phyloP scores from a whole-genome alignment of 306 rosid species.

The Acmispon strigosus region DNA sequence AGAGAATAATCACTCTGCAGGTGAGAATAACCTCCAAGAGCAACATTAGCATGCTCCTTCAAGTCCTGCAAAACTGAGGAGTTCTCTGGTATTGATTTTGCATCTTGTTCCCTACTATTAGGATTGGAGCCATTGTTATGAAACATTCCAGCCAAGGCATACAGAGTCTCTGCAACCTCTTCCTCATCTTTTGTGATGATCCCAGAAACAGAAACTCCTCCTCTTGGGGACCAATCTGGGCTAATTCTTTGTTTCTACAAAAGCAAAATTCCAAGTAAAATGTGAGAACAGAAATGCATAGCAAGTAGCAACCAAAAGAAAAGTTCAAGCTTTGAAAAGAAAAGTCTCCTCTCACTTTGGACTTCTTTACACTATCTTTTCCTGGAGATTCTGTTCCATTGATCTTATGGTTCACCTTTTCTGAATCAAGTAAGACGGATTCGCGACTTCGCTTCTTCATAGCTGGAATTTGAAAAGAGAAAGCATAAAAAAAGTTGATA shows the following conservation, averaged over 20 bases:
- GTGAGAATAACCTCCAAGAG: slow-evolving; percentile 46
- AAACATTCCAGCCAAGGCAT: slow-evolving; percentile 79
- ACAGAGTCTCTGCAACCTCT: slow-evolving; percentile 80
- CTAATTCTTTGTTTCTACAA: slow-evolving; percentile 42
- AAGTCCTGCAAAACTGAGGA: slow-evolving; percentile 28
- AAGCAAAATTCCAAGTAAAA: slow-evolving; percentile 26
- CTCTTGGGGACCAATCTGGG: slow-evolving; percentile 24
- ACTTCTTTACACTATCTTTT: slow-evolving; percentile 37
- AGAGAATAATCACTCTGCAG: background rate
- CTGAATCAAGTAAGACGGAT: slow-evolving; percentile 42
- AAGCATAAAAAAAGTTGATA: background rate
- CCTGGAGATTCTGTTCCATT: slow-evolving; percentile 33
- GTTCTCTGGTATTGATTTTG: slow-evolving; percentile 28
- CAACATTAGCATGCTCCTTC: slow-evolving; percentile 26
- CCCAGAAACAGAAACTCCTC: slow-evolving; percentile 24
- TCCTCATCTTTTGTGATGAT: slow-evolving; percentile 82
- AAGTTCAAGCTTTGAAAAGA: slow-evolving; percentile 16
- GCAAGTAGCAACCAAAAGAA: background rate
- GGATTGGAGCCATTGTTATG: slow-evolving; percentile 31
- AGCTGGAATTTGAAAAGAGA: slow-evolving; percentile 31
- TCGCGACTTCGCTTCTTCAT: slow-evolving; percentile 69
- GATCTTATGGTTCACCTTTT: slow-evolving; percentile 38
- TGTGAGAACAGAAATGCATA: slow-evolving; percentile 2
- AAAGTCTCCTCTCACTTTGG: slow-evolving; percentile 30
- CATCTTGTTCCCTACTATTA: slow-evolving; percentile 4